Evolutionary conservation across 1,284 basidiomycete species (phyloP).

Genomic region (Wallemia hederae): DNA sequence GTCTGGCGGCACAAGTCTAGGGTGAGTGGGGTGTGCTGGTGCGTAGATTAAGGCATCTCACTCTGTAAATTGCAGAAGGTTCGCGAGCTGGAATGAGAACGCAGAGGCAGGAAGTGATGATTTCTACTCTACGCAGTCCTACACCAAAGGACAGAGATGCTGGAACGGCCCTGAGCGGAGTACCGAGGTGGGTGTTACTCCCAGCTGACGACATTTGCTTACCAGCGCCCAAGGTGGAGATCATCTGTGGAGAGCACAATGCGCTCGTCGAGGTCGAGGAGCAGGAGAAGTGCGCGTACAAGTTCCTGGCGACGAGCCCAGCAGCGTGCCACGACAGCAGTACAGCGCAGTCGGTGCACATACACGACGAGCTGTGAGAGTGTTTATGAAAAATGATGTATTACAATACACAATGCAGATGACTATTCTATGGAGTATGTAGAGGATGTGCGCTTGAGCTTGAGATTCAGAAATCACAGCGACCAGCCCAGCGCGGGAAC

Average conservation of each 20-base stretch:
- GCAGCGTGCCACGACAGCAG: conserved; percentile 35
- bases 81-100: conserved; percentile 40
- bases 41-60: conserved; percentile 11
- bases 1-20: conserved; percentile 40
- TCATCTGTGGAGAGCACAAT: conserved; percentile 66
- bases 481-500: conserved; percentile 61
- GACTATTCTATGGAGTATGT: not conserved
- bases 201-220: not conserved
- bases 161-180: conserved; percentile 89
- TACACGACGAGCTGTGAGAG: not conserved
- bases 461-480: conserved; percentile 8
- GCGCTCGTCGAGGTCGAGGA: conserved; percentile 52
- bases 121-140: conserved; percentile 54
- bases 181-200: conserved; percentile 26
- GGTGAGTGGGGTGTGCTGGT: conserved; percentile 58
- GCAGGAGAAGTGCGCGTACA: conserved; percentile 90
- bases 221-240: conserved; percentile 23
- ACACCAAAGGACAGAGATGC: conserved; percentile 51
- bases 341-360: not conserved
- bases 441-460: not conserved
- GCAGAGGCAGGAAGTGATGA: conserved; percentile 30
- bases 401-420: not conserved
- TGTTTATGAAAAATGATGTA: not conserved
- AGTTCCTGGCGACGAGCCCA: conserved; percentile 57
- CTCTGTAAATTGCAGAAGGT: conserved; percentile 24